A percentile compares a stretch with the other conserved stretches of the same genome.
phyloP scores from a whole-genome alignment of 2,329 filamentous ascomycete genomes.

The Monosporascus sp. region DNA sequence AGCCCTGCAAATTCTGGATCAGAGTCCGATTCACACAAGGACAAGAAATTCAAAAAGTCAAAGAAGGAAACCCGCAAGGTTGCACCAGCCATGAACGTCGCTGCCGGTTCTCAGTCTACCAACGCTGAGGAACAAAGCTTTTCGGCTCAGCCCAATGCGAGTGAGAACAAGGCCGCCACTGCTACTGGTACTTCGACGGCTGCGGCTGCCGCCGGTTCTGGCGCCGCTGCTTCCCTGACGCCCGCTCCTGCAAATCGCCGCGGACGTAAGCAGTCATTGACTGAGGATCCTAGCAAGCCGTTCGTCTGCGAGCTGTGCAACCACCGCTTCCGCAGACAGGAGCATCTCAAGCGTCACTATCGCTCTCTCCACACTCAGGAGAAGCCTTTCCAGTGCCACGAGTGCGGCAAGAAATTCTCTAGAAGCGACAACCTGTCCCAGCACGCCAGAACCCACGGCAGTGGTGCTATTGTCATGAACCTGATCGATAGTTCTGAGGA shows the following conservation, averaged over 20 bases:
- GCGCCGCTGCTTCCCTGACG: conserved; percentile 38
- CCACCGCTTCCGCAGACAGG: conserved; percentile 93
- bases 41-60: conserved; percentile 54
- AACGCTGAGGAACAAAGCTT: conserved; percentile 31
- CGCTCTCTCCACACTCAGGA: conserved; percentile 96
- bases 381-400: conserved; percentile 95
- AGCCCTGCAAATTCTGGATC: conserved; percentile 53
- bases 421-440: conserved; percentile 96
- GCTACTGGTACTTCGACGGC: conserved; percentile 39
- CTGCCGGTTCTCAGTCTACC: conserved; percentile 30
- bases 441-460: conserved; percentile 89
- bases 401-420: conserved; percentile 99
- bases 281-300: conserved; percentile 96
- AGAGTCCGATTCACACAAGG: conserved; percentile 43
- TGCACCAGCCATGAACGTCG: conserved; percentile 38
- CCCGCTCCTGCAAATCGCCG: conserved; percentile 73
- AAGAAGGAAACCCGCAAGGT: conserved; percentile 37
- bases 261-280: conserved; percentile 96
- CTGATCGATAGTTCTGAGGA: conserved; percentile 68
- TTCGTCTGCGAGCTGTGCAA: conserved; percentile 96
- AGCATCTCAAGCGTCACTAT: conserved; percentile 98
- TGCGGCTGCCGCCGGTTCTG: conserved; percentile 33
- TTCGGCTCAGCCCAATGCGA: conserved; percentile 27
- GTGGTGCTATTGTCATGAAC: conserved; percentile 85
- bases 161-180: conserved; percentile 30